Percentiles rank a stretch among this genome's conserved stretches.
These are phyloP conservation scores for Spathaspora arborariae DNA, from an alignment of 805 yeast genomes.

Conservation along the genomic window DNA sequence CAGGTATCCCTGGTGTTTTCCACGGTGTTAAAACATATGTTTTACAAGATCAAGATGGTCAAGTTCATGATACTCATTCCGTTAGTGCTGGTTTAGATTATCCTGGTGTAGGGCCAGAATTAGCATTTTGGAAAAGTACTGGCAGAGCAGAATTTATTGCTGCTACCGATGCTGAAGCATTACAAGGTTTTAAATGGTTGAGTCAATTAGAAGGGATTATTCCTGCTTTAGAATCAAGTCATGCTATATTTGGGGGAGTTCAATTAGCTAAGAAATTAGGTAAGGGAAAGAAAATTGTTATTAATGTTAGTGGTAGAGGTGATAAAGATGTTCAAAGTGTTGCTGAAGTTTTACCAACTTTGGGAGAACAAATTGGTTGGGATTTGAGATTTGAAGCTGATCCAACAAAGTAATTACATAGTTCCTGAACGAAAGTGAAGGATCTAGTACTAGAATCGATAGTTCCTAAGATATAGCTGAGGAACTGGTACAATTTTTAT, in stretches of 20 bases:
- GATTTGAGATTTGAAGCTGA: conserved; percentile 80
- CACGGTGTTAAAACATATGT: conserved; percentile 97
- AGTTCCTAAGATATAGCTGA: too few relatives aligned
- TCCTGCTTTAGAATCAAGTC: conserved; percentile 97
- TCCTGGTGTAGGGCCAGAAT: conserved; percentile 99
- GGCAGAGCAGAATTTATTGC: conserved; percentile 91
- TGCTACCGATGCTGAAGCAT: conserved; percentile 93
- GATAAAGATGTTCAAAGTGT: conserved; percentile 98
- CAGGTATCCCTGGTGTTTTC: conserved; percentile 94
- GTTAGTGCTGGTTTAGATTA: conserved; percentile 98
- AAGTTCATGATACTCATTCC: conserved; percentile 95
- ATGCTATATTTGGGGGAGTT: conserved; percentile 90
- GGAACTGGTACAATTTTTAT: too few relatives aligned
- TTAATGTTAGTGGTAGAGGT: conserved; percentile 97
- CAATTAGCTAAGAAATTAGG: conserved; percentile 80
- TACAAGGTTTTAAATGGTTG: conserved; percentile 81
- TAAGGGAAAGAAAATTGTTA: conserved; percentile 75
- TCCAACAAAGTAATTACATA: conserved; percentile 33
- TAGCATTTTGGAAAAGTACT: conserved; percentile 89
- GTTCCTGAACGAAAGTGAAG: too few relatives aligned
- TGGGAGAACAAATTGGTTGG: conserved; percentile 94
- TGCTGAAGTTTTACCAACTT: conserved; percentile 85
- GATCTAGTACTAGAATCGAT: too few relatives aligned
- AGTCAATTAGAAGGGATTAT: conserved; percentile 96
- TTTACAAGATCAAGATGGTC: conserved; percentile 89